A percentile compares a stretch with the other conserved stretches of the same genome.
phyloP scores from a whole-genome alignment of 352 stramenopile species.

The Globisporangium radiosum region DNA sequence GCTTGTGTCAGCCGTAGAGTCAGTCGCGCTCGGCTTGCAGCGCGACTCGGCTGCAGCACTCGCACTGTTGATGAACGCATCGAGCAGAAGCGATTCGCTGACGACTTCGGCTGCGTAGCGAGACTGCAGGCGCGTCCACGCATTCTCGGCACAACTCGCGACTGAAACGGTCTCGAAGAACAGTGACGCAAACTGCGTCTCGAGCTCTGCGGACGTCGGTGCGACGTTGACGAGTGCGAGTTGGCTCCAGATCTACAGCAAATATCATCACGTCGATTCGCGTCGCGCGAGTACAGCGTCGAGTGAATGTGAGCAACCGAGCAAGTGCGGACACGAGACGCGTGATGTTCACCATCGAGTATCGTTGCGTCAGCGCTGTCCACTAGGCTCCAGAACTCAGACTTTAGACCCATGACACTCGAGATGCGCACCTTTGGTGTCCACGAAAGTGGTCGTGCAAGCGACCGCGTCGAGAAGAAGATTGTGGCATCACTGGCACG shows the following conservation, averaged over 20 bases:
- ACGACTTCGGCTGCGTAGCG: neutral
- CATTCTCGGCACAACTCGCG: conserved; percentile 3
- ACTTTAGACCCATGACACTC: neutral
- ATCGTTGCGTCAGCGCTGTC: neutral
- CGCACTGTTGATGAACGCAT: conserved; percentile 7
- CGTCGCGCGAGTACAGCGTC: no score
- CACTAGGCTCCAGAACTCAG: neutral
- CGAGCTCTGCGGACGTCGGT: conserved; percentile 25
- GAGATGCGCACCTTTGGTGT: conserved; percentile 31
- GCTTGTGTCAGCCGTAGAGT: neutral
- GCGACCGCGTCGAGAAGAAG: conserved; percentile 33
- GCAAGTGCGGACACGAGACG: neutral
- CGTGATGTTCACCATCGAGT: no score
- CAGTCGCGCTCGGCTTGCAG: neutral
- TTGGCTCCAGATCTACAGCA: conserved; percentile 39
- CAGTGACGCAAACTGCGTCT: conserved; percentile 26
- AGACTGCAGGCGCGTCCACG: conserved; percentile 6
- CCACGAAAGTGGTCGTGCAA: conserved; percentile 28
- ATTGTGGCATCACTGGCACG: conserved; percentile 32
- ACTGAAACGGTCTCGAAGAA: conserved; percentile 16
- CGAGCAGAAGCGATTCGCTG: conserved; percentile 1
- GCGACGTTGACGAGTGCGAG: conserved; percentile 38
- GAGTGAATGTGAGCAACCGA: no score
- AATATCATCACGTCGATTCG: no score
- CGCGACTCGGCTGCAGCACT: neutral